Evolutionary conservation across 345 rosid genomes (phyloP), one percentile per base, ranked within the genome.

Genomic region (Conringia planisiliqua): DNA sequence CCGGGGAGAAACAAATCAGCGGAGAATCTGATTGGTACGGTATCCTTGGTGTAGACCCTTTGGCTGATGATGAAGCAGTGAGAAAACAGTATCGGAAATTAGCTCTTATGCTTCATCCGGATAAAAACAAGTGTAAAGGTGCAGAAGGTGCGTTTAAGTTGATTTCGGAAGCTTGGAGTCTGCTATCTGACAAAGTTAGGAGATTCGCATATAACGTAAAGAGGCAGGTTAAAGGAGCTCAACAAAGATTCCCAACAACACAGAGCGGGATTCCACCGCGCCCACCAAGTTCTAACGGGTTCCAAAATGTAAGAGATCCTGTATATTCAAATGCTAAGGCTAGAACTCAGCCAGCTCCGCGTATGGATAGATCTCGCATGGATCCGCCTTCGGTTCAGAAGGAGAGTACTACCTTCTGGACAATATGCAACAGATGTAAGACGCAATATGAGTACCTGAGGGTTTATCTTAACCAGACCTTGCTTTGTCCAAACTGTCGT

Each of bases 61-160:
- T 36, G 57, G 89, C 83, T 71, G 88, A 85, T 75, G 98, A 89
- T 30, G 97, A 89, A 14, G 68, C 76, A 4, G 78, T 89, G 40
- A 86, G 77, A 75, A 90, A 83, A 75, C 95, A 90, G 70, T 92
- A 87, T 54, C 78, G 85, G 68, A 90, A 87, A 79, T 78, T 91
- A 58, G 91, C 84, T 50, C 79, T 91, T 69, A 50, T 82, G 75
- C 92, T 94, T 58, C 98, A 90, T 71, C 98, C 98, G 7, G 97
- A 94, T 79, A 94, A 94, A 79, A 91, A 88, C 84, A 90, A 87
- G 79, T 86, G 85, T 42, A 65, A 80, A n/a, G 97, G 96, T 17
- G 90, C 97, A 0, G 96, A 87, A 62, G 96, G 98, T 40, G 98
- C 99, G 9, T 95, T 95, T 74, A 86, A 86, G 68, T 76, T 90